Conservation (phyloP, 176 grass and related monocot genomes). For the Zizania latifolia region DNA sequence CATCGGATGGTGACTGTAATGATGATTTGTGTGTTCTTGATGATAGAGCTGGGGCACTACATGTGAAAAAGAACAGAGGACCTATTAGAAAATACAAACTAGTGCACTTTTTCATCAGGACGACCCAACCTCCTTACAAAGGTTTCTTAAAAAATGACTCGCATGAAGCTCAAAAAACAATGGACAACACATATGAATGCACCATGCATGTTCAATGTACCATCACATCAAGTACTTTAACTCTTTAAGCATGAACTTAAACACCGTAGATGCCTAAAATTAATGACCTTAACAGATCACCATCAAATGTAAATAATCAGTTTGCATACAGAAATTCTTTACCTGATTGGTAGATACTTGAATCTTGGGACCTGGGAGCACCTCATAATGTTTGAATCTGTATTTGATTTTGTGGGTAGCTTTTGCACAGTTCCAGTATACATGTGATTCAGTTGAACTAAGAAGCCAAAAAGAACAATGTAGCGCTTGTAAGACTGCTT, state of each 20-base stretch:
- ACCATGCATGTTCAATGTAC: not conserved
- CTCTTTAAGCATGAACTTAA: not conserved
- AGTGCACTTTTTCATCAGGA: slow-evolving; percentile 10
- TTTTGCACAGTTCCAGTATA: slow-evolving; percentile 77
- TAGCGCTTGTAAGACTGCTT: slow-evolving; percentile 98
- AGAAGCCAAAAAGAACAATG: slow-evolving; percentile 90
- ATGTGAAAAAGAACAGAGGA: slow-evolving; percentile 23
- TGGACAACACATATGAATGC: not conserved
- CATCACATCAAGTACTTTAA: not conserved
- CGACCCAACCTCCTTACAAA: not conserved
- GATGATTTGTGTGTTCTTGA: slow-evolving; percentile 69
- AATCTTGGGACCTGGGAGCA: slow-evolving; percentile 96
- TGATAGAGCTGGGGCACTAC: slow-evolving; percentile 84
- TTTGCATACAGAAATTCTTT: slow-evolving; percentile 24
- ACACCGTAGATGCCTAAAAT: not conserved
- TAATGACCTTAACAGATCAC: not conserved
- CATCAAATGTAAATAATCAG: slow-evolving; percentile 13
- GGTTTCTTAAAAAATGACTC: not conserved
- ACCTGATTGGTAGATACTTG: slow-evolving; percentile 99
- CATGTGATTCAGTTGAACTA: slow-evolving; percentile 93
- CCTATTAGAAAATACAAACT: not conserved
- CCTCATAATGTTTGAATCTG: slow-evolving; percentile 93
- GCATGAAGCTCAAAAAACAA: not conserved
- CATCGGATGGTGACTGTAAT: slow-evolving; percentile 45
- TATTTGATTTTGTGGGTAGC: slow-evolving; percentile 89